phyloP scores from a whole-genome alignment of 2,329 filamentous ascomycete species.

The Aureobasidium sp. region DNA sequence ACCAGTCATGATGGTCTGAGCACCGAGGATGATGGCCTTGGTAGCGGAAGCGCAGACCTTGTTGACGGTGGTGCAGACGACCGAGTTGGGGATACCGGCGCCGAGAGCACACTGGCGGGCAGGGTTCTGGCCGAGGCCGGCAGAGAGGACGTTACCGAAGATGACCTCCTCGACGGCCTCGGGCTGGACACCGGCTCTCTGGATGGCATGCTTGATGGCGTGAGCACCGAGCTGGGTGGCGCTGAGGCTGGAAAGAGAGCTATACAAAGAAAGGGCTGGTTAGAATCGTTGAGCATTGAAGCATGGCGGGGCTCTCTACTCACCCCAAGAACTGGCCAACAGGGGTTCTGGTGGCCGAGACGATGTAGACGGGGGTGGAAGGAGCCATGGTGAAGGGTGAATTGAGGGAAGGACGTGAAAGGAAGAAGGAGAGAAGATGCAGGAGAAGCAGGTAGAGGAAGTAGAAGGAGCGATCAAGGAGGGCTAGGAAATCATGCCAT shows the following conservation, averaged over 20 bases:
- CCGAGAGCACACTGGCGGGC: conserved; percentile 88
- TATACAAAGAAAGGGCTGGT: conserved; percentile 35
- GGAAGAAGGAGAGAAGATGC: background rate
- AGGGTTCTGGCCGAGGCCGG: conserved; percentile 91
- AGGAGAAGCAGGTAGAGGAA: conserved; percentile 3
- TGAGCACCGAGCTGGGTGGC: conserved; percentile 82
- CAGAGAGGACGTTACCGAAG: conserved; percentile 96
- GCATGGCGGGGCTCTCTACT: conserved; percentile 25
- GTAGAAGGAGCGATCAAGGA: background rate
- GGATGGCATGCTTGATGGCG: conserved; percentile 87
- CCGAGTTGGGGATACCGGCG: conserved; percentile 73
- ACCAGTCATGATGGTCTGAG: conserved; percentile 95
- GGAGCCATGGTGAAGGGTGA: conserved; percentile 54
- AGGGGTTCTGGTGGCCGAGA: conserved; percentile 83
- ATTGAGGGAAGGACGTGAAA: background rate
- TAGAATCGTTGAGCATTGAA: conserved; percentile 2
- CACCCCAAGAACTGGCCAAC: conserved; percentile 93
- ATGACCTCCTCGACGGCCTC: conserved; percentile 93
- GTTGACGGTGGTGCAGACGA: conserved; percentile 89
- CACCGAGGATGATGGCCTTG: conserved; percentile 90
- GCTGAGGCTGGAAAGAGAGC: conserved; percentile 79
- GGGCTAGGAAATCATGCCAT: conserved; percentile 13
- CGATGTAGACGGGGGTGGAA: conserved; percentile 88
- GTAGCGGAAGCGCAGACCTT: conserved; percentile 96
- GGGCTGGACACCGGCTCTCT: conserved; percentile 79